Base-by-base conservation (phyloP, 2,329 filamentous ascomycete genomes). In the Exophiala mesophila region DNA sequence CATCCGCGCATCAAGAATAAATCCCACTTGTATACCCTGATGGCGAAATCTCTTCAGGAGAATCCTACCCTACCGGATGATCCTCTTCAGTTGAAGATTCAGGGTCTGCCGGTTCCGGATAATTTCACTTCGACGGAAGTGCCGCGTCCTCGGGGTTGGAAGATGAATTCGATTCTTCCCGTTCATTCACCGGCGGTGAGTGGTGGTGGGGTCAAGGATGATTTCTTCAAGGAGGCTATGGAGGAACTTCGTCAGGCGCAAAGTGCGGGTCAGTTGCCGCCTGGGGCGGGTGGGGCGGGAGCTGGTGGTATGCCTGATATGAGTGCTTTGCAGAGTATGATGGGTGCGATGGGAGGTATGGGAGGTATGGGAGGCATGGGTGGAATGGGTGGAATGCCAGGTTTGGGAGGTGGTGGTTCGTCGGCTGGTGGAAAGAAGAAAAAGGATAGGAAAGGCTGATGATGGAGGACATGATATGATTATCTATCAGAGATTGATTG, bases 151-250 rank as follows among this genome's bases (percentile, higher is more conserved):
- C 76, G 85, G 39, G 90, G 90, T 26, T 96, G 88, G 87, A 96
- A 94, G 71, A 83, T 97, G 64, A 80, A 80, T 49, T 80, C 78
- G 46, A 80, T 95, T 45, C 61, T 98, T 53, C 92, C 92, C 16
- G 81, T 94, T 52, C 84, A 94, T 59, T 94, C 85, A 50, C 82
- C 89, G 1, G 92, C 88, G 13, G 77, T 97, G 67, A 92, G 85
- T 40, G 92, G 92, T 6, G 92, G 92, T 8, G 92, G 92, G 24
- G 87, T 97, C 8, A 89, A 81, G 49, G 92, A 98, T 64, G 94
- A 97, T 60, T 79, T 96, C 49, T 81, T 97, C 59, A 88, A 92
- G 71, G 89, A 96, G 55, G 94, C 96, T 74, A 95, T 97, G 89
- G 83, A 81, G 59, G 88, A 94, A 69, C 94, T 97, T 87, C 72